Evolutionary conservation across 345 rosid species (phyloP).

Genomic region (Salix brachista): DNA sequence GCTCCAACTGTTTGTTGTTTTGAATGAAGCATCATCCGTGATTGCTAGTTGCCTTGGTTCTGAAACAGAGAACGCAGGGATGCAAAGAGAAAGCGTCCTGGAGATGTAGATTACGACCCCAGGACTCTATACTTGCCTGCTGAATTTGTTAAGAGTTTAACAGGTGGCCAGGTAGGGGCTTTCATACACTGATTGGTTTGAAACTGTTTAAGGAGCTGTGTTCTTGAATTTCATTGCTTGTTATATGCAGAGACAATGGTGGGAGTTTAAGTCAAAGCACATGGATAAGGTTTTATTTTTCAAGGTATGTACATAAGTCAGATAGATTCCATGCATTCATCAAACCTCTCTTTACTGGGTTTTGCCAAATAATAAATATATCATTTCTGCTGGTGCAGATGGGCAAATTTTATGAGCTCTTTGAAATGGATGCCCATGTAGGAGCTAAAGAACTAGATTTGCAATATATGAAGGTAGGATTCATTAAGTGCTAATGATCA

Average conservation of each 20-base stretch:
- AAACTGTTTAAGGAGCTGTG: slow-evolving; percentile 1
- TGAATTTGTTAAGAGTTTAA: slow-evolving; percentile 64
- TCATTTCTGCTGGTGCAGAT: slow-evolving; percentile 45
- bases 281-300: slow-evolving; percentile 98
- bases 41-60: slow-evolving; percentile 2
- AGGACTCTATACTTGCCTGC: slow-evolving; percentile 87
- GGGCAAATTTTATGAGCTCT: slow-evolving; percentile 98
- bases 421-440: slow-evolving; percentile 98
- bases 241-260: slow-evolving; percentile 89
- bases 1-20: background rate
- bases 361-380: slow-evolving; percentile 2
- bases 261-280: slow-evolving; percentile 97
- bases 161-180: slow-evolving; percentile 78
- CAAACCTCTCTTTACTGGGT: background rate
- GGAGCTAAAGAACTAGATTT: slow-evolving; percentile 89
- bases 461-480: slow-evolving; percentile 92
- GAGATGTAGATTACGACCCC: slow-evolving; percentile 70
- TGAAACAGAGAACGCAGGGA: slow-evolving; percentile 59
- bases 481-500: background rate
- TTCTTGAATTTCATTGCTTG: slow-evolving; percentile 15
- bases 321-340: background rate
- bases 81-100: slow-evolving; percentile 64
- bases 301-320: slow-evolving; percentile 51
- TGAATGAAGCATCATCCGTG: background rate
- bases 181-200: slow-evolving; percentile 9